Evolutionary conservation across 2,329 filamentous ascomycete genomes (phyloP).

Genomic region (Sclerotinia spermophila): DNA sequence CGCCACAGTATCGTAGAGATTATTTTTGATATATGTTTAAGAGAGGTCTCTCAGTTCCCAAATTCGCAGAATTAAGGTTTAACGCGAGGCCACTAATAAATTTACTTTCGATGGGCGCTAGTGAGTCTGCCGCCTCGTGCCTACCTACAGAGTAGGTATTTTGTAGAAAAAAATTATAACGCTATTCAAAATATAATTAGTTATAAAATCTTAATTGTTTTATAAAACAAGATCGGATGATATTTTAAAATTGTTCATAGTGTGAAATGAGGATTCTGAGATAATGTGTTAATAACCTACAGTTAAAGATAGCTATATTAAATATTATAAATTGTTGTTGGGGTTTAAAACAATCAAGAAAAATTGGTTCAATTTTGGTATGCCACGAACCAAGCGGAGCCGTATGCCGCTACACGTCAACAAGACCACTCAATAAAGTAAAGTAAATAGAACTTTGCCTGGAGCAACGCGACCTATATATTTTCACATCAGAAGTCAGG

Average conservation of each 20-base stretch:
- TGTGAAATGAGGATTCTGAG: neutral
- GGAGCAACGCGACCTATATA: neutral
- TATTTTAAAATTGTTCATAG: neutral
- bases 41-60: conserved; percentile 12
- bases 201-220: neutral
- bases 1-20: neutral
- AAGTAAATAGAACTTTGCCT: neutral
- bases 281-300: neutral
- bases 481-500: neutral
- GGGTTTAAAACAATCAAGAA: too few relatives aligned
- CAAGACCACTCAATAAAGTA: neutral
- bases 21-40: conserved; percentile 3
- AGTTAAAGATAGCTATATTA: neutral
- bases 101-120: conserved; percentile 6
- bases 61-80: conserved; percentile 21
- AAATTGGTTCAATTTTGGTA: neutral
- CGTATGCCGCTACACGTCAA: neutral
- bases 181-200: neutral
- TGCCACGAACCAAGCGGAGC: neutral
- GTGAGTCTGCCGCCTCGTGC: neutral
- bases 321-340: neutral
- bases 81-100: conserved; percentile 18
- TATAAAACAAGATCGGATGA: neutral
- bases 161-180: neutral
- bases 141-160: neutral